A percentile compares a stretch with the other conserved stretches of the same genome.
phyloP scores from a whole-genome alignment of 1,139 yeast species.

The Suhomyces taliae region DNA sequence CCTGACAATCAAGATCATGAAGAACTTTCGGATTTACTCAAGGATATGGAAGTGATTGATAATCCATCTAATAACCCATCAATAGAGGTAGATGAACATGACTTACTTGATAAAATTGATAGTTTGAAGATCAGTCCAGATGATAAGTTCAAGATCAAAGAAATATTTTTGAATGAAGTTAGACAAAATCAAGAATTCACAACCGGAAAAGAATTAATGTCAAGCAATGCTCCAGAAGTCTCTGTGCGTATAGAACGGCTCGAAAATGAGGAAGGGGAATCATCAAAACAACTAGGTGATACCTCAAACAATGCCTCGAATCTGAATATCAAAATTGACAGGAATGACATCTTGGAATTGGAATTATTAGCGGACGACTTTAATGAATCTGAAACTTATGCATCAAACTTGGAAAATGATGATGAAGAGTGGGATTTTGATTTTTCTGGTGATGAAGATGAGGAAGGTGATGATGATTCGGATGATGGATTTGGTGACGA shows the following conservation, averaged over 20 bases:
- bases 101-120: slow-evolving; percentile 30
- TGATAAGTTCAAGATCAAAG: slow-evolving; percentile 50
- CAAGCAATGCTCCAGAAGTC: background rate
- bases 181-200: background rate
- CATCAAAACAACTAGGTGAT: too few relatives aligned
- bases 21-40: slow-evolving; percentile 43
- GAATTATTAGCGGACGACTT: slow-evolving; percentile 55
- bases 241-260: too few relatives aligned
- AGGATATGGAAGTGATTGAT: slow-evolving; percentile 49
- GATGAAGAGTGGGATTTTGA: slow-evolving; percentile 41
- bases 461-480: slow-evolving; percentile 9
- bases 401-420: slow-evolving; percentile 30
- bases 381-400: slow-evolving; percentile 34
- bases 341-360: slow-evolving; percentile 35
- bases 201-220: background rate
- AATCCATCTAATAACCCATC: background rate
- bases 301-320: slow-evolving; percentile 15
- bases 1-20: slow-evolving; percentile 21
- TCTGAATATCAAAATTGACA: background rate
- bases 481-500: slow-evolving; percentile 27
- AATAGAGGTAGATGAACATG: slow-evolving; percentile 18
- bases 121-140: slow-evolving; percentile 44
- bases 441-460: slow-evolving; percentile 23
- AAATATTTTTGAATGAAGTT: slow-evolving; percentile 20
- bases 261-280: too few relatives aligned